Base-by-base conservation (phyloP, 1,139 yeast species). In the Lizanozyma gosingica region DNA sequence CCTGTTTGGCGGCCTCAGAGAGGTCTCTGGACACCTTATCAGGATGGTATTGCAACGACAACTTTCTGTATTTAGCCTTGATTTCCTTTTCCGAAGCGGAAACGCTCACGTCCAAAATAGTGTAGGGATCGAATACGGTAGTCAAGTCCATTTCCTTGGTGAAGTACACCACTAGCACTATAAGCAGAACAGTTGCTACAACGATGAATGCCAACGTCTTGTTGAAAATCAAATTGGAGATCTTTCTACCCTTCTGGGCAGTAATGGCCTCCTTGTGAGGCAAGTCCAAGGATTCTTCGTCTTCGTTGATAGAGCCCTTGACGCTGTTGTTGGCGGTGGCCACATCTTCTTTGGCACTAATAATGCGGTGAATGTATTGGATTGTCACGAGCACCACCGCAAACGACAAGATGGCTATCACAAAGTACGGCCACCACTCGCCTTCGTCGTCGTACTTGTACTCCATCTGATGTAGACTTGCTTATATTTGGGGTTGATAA, bases 341-440 rank as follows among this genome's bases (percentile, higher is more conserved):
- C 33, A 64, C 43, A 15, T 61, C 57, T 2, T 52, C 47, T 4
- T 51, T 51, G 3, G 54, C 38, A 14, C 68, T 48, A 11, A 45
- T 45, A 14, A 22, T 22, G 11, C 29, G 29, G 11, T 22, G 29
- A 22, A 22, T 11, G 11, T 22, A 22, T 11, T 22, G 29, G 43
- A 78, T 56, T 4, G 97, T 97, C 36, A 87, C 61, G 46, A 87
- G 71, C 18, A 80, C 75, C 40, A 78, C 72, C 11, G 79, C 60
- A 42, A 68, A 65, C 35, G 65, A 53, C 40, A 84, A 66, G 42
- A 88, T 65, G 2, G 97, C 92, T 55, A 86, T 65, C 43, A 83
- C 77, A 56, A 90, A 92, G 59, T 83, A 88, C 36, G 98, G 98
- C 97, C 97, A 92, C 4, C 95, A 88, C 54, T 87, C 95, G 37